These are phyloP conservation scores for Geotrichum klebahnii DNA, from an alignment of 1,139 yeast genomes.

Conservation along the genomic window DNA sequence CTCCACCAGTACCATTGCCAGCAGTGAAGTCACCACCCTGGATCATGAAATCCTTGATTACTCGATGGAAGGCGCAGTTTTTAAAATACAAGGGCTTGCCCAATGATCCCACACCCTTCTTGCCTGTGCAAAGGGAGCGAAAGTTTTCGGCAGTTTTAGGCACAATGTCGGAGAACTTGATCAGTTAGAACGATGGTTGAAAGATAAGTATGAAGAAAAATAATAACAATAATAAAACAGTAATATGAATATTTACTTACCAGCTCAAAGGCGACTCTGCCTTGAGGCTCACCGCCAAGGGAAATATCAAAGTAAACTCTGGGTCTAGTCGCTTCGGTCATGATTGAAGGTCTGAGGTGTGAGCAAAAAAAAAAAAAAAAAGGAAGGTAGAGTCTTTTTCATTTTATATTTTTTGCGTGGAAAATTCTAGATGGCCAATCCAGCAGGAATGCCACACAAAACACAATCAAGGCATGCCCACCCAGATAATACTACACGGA, in stretches of 20 bases:
- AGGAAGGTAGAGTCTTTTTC: neutral
- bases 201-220: no score
- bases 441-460: neutral
- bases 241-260: constrained; percentile 5
- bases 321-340: constrained; percentile 19
- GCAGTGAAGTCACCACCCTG: constrained; percentile 90
- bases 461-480: no score
- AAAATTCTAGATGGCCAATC: constrained; percentile 7
- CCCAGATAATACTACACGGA: no score
- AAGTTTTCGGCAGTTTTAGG: constrained; percentile 95
- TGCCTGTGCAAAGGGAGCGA: constrained; percentile 86
- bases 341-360: neutral
- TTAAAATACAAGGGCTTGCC: constrained; percentile 72
- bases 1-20: constrained; percentile 90
- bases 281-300: constrained; percentile 69
- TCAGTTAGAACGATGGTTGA: no score
- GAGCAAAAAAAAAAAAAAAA: neutral
- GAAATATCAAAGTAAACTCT: constrained; percentile 76
- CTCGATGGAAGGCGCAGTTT: constrained; percentile 83
- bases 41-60: constrained; percentile 52
- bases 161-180: constrained; percentile 62
- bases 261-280: constrained; percentile 70
- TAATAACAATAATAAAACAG: neutral
- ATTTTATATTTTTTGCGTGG: neutral
- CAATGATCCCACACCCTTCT: constrained; percentile 61